A percentile compares a stretch with the other conserved stretches of the same genome.
Evolutionary conservation across 2,329 filamentous ascomycete species (phyloP).

Genomic region (Diaporthe aspalathi): DNA sequence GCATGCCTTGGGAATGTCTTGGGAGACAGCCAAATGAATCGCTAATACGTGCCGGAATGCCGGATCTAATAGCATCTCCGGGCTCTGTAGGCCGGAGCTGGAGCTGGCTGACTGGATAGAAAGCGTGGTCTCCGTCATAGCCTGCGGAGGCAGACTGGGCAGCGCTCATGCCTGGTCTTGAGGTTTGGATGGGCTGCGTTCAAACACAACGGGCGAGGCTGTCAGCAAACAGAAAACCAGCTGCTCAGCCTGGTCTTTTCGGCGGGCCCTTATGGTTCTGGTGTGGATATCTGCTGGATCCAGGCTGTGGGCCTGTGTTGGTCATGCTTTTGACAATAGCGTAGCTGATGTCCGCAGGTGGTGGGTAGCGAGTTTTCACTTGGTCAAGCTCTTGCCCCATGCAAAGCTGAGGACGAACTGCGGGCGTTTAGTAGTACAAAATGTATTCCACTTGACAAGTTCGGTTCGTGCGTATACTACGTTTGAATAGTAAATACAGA

Average conservation of each 20-base stretch:
- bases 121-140: neutral
- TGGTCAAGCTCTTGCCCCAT: neutral
- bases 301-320: conserved; percentile 1
- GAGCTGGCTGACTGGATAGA: neutral
- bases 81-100: neutral
- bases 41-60: neutral
- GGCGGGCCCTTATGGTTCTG: conserved; percentile 5
- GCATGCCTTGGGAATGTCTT: too few relatives aligned
- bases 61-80: neutral
- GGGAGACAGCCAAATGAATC: neutral
- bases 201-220: conserved; percentile 4
- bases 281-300: conserved; percentile 18
- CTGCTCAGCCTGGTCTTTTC: conserved; percentile 7
- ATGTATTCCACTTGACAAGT: too few relatives aligned
- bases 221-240: neutral
- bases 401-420: neutral
- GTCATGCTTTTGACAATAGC: neutral
- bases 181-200: neutral
- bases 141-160: neutral
- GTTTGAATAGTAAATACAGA: neutral
- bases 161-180: neutral
- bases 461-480: too few relatives aligned
- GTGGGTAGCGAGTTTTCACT: neutral
- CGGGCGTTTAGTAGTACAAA: too few relatives aligned
- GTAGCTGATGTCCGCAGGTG: neutral